These are phyloP conservation scores for Baorangia bicolor DNA, from an alignment of 768 basidiomycete genomes.

Conservation along the genomic window DNA sequence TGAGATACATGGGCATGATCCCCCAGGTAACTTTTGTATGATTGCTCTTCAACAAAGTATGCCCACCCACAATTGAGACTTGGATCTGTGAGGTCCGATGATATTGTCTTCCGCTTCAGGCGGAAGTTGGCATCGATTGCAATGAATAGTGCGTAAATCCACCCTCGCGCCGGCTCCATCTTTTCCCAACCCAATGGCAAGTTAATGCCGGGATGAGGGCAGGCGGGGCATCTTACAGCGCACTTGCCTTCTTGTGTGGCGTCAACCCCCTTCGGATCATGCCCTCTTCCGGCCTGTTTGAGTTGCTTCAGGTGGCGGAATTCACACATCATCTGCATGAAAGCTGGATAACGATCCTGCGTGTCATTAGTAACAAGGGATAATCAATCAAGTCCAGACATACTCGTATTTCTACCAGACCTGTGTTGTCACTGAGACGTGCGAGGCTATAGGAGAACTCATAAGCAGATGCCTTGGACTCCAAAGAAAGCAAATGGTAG, in stretches of 20 bases:
- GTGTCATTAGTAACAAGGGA: too few relatives aligned
- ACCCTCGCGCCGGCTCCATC: too few relatives aligned
- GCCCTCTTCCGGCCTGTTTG: background rate
- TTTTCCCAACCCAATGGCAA: background rate
- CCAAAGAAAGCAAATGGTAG: background rate
- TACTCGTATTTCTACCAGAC: background rate
- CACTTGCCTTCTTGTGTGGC: background rate
- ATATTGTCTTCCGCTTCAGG: slow-evolving; percentile 20
- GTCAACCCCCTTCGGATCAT: background rate
- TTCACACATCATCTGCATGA: background rate
- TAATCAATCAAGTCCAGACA: too few relatives aligned
- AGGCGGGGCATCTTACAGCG: background rate
- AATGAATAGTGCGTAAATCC: slow-evolving; percentile 22
- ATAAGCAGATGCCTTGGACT: background rate
- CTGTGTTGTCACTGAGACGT: background rate
- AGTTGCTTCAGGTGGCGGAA: slow-evolving; percentile 2
- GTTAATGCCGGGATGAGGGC: slow-evolving; percentile 5
- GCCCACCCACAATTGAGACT: slow-evolving; percentile 20
- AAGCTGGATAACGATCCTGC: background rate
- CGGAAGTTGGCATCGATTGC: slow-evolving; percentile 32
- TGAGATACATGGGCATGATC: background rate
- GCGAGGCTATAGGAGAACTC: background rate
- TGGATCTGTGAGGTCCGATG: slow-evolving; percentile 12
- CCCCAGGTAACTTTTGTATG: slow-evolving; percentile 19
- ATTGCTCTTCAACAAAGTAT: slow-evolving; percentile 26